These are phyloP conservation scores for Sanguinoderma infundibulare DNA, from an alignment of 1,284 basidiomycete genomes.

Conservation along the genomic window DNA sequence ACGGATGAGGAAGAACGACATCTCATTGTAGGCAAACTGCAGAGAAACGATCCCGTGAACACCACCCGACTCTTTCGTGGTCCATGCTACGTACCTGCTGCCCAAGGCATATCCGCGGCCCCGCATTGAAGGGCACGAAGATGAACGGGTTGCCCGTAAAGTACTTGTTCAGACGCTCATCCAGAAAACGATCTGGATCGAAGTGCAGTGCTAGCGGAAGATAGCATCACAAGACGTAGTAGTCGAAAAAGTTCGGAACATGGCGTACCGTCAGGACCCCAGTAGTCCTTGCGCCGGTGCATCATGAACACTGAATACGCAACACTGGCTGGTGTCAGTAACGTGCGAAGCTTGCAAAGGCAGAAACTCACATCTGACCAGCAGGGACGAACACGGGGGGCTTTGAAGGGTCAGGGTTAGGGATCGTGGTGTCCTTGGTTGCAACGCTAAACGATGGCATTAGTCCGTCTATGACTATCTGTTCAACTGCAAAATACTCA, in stretches of 20 bases:
- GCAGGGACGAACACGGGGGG: slow-evolving; percentile 33
- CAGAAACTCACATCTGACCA: slow-evolving; percentile 20
- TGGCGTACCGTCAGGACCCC: slow-evolving; percentile 32
- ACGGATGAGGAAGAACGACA: slow-evolving; percentile 44
- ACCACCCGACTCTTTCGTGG: background rate
- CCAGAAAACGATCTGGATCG: slow-evolving; percentile 65
- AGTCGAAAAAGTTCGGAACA: background rate
- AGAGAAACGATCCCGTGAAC: background rate
- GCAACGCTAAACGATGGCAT: slow-evolving; percentile 14
- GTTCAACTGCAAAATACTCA: background rate
- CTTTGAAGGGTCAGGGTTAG: slow-evolving; percentile 25
- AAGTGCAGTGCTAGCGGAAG: slow-evolving; percentile 47
- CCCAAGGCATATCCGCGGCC: slow-evolving; percentile 61
- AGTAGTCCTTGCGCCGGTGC: slow-evolving; percentile 35
- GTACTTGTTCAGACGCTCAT: slow-evolving; percentile 53
- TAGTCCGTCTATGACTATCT: too few relatives aligned
- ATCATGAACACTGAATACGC: slow-evolving; percentile 33
- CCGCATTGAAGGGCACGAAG: slow-evolving; percentile 65
- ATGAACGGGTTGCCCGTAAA: slow-evolving; percentile 60
- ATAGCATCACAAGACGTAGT: background rate
- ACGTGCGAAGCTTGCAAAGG: background rate
- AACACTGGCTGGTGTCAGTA: slow-evolving; percentile 13
- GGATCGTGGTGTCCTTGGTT: slow-evolving; percentile 25
- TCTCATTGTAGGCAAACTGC: slow-evolving; percentile 47
- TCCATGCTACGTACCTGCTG: slow-evolving; percentile 45